These are phyloP conservation scores for Ustilago esculenta DNA, from an alignment of 1,284 basidiomycete species.

Conservation along the genomic window DNA sequence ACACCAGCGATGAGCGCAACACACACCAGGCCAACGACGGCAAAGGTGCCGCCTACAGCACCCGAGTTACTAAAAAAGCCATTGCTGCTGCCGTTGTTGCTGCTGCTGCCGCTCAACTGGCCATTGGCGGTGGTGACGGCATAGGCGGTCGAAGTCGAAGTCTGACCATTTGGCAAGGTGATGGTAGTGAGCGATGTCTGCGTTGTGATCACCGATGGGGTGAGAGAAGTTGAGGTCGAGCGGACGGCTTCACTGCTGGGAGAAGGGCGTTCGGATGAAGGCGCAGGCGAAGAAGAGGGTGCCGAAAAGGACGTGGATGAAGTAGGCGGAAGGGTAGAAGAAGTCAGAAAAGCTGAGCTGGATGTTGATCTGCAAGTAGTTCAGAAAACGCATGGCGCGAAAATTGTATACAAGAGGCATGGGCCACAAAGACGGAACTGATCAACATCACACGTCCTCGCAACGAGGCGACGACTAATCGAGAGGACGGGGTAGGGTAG, in stretches of 20 bases:
- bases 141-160: conserved; percentile 43
- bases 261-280: background rate
- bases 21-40: conserved; percentile 63
- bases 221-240: conserved; percentile 27
- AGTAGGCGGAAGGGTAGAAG: conserved; percentile 22
- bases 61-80: conserved; percentile 63
- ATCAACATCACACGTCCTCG: conserved; percentile 29
- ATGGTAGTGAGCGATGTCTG: conserved; percentile 41
- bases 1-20: conserved; percentile 51
- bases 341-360: conserved; percentile 33
- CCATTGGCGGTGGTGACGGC: conserved; percentile 49
- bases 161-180: conserved; percentile 43
- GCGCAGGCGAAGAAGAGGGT: conserved; percentile 4
- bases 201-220: conserved; percentile 37
- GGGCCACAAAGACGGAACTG: conserved; percentile 19
- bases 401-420: no score
- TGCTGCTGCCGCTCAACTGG: conserved; percentile 30
- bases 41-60: conserved; percentile 65
- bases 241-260: conserved; percentile 12
- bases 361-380: conserved; percentile 19
- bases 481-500: no score
- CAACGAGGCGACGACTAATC: conserved; percentile 6
- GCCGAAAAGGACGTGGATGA: conserved; percentile 9
- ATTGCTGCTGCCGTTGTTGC: conserved; percentile 17
- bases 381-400: conserved; percentile 5